phyloP scores from a whole-genome alignment of 441 rosid species.

The Populus hybrid region DNA sequence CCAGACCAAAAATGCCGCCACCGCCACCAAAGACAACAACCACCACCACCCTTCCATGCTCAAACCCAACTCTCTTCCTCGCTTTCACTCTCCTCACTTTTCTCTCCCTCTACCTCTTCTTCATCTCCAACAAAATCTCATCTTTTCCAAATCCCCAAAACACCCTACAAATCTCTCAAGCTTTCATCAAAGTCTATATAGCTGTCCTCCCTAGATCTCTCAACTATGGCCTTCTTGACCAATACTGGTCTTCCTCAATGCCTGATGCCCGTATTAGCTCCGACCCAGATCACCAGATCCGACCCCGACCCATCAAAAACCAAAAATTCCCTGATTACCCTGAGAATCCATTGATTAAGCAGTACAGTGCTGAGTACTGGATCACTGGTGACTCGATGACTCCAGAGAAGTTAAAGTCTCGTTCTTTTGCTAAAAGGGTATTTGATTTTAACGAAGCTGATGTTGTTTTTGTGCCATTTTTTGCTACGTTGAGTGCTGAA shows the following conservation, averaged over 20 bases:
- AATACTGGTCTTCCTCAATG: slow-evolving; percentile 50
- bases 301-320: slow-evolving; percentile 16
- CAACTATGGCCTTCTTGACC: slow-evolving; percentile 64
- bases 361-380: slow-evolving; percentile 97
- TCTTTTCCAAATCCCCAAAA: slow-evolving; percentile 19
- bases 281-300: slow-evolving; percentile 62
- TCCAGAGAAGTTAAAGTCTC: slow-evolving; percentile 33
- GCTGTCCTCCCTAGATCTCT: slow-evolving; percentile 74
- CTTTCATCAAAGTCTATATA: slow-evolving; percentile 54
- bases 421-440: slow-evolving; percentile 67
- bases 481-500: slow-evolving; percentile 79
- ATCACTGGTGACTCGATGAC: slow-evolving; percentile 73
- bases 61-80: slow-evolving; percentile 38
- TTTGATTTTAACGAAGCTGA: slow-evolving; percentile 51
- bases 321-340: slow-evolving; percentile 52
- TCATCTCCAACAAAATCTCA: slow-evolving; percentile 16
- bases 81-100: slow-evolving; percentile 13
- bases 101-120: slow-evolving; percentile 10
- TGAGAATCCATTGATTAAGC: slow-evolving; percentile 79
- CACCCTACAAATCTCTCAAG: slow-evolving; percentile 6
- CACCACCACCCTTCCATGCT: slow-evolving; percentile 21
- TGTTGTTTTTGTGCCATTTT: slow-evolving; percentile 82
- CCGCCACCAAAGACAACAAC: slow-evolving; percentile 16
- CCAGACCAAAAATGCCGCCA: slow-evolving; percentile 3
- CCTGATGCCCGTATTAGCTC: slow-evolving; percentile 60